Base-by-base conservation (phyloP, 179 eudicot genomes). In the Monotropa hypopitys region DNA sequence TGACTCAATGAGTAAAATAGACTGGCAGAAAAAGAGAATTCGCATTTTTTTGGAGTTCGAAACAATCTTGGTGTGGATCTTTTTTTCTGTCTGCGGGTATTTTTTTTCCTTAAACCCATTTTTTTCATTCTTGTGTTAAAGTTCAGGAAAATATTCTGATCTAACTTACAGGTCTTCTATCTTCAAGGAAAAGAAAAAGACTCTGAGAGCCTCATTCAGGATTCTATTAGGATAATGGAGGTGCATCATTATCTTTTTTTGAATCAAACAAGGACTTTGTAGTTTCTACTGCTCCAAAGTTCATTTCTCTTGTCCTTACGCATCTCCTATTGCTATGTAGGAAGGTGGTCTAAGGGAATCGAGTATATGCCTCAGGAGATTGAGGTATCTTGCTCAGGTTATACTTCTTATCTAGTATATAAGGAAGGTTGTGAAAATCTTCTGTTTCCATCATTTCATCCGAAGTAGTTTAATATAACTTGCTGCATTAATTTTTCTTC, bases 301-400 rank as follows among this genome's bases (percentile, higher is more conserved):
- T 33, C 61, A 28, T 80, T 42, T 51, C 35, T 65, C 21, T 61
- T 43, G 33, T 45, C 75, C 62, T 56, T 73, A 46, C 66, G 38
- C 21, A 71, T 62, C 46, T 75, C 71, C 38, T 51, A 30, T 78
- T 65, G 38, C 59, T 49, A 40, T 74, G 79, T 81, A 95, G 98
- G 92, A 91, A 77, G 90, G 87, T 56, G 97, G 98, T 47, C 97
- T 77, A 75, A 96, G 97, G 63, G 97, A 93, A 84, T 87, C 98
- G 62, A 69, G 72, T 51, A 66, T 81, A 83, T 93, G 93, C 88
- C 81, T 91, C 74, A 87, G 91, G 88, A 95, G 91, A 83, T 80
- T 90, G 79, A 91, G 89, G 69, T 85, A 90, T 84, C 90, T 95
- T 54, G 90, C 97, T n/a, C 92, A 93, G 98, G 99, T 94, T 78